Evolutionary conservation across 345 rosid genomes (phyloP).

Genomic region (Gossypium stocksii): DNA sequence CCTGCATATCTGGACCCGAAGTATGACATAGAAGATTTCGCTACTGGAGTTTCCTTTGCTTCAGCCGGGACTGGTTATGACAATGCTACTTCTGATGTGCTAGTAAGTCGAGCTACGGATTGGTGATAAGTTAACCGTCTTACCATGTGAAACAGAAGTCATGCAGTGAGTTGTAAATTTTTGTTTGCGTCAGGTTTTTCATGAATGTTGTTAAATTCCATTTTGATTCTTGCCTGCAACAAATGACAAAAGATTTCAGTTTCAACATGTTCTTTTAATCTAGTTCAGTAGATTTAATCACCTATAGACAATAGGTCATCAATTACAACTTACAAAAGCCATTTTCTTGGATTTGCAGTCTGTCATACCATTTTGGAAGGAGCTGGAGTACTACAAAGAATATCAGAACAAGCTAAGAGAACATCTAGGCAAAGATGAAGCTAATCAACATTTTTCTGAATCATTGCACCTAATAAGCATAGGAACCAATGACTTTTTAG

Average conservation of each 20-base stretch:
- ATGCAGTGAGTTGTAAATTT: neutral
- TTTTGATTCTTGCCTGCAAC: neutral
- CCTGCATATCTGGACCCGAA: slow-evolving; percentile 85
- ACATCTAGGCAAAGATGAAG: slow-evolving; percentile 46
- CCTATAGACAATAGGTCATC: neutral
- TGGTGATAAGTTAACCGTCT: neutral
- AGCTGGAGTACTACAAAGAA: slow-evolving; percentile 68
- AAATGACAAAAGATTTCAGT: neutral
- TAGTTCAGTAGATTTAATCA: neutral
- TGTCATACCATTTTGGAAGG: slow-evolving; percentile 80
- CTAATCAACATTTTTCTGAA: slow-evolving; percentile 40
- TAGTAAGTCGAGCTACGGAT: slow-evolving; percentile 45
- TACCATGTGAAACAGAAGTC: slow-evolving; percentile 5
- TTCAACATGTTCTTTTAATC: no score
- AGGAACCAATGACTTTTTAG: slow-evolving; percentile 83
- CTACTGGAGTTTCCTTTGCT: slow-evolving; percentile 83
- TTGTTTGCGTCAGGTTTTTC: no score
- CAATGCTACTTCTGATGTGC: slow-evolving; percentile 63
- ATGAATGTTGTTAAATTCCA: neutral
- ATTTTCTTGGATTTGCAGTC: slow-evolving; percentile 37
- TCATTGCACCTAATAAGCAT: slow-evolving; percentile 66
- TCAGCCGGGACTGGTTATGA: slow-evolving; percentile 92
- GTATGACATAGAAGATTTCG: slow-evolving; percentile 55
- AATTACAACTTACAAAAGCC: neutral
- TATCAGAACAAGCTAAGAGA: slow-evolving; percentile 51